Percentiles rank a stretch among this genome's conserved stretches.
Conservation (phyloP, 768 basidiomycete species). For the Omphalotus guepiniiformis region DNA sequence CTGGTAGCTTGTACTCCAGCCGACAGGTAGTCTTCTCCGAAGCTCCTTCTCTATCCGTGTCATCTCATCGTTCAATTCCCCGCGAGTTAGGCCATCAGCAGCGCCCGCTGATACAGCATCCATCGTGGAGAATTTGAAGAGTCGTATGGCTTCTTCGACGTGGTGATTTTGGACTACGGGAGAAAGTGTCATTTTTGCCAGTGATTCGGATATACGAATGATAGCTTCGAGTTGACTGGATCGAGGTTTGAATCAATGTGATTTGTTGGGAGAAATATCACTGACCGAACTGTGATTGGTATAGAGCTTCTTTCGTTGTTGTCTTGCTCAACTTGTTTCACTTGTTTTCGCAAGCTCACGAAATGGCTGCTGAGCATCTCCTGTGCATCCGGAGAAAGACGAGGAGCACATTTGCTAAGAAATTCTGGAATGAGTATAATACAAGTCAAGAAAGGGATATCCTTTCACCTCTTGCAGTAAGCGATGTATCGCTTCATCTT, state of each 20-base stretch:
- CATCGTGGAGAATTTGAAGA: conserved; percentile 99
- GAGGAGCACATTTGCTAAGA: conserved; percentile 89
- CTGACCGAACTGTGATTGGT: conserved; percentile 94
- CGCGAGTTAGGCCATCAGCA: conserved; percentile 86
- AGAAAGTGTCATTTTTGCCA: conserved; percentile 91
- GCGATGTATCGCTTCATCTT: conserved; percentile 98
- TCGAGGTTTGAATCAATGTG: conserved; percentile 1
- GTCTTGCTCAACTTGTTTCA: conserved; percentile 93
- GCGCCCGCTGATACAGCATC: conserved; percentile 95
- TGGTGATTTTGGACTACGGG: conserved; percentile 86
- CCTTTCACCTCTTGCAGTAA: conserved; percentile 87
- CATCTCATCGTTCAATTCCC: conserved; percentile 93
- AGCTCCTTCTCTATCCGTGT: conserved; percentile 84
- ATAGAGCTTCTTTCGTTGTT: conserved; percentile 98
- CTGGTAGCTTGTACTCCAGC: conserved; percentile 97
- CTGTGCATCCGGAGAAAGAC: conserved; percentile 88
- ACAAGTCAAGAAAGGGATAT: conserved; percentile 14
- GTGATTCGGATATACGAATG: conserved; percentile 95
- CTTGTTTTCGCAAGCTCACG: conserved; percentile 87
- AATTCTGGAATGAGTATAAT: not conserved
- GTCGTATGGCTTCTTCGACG: conserved; percentile 94
- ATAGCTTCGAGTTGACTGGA: conserved; percentile 92
- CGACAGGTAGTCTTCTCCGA: conserved; percentile 77
- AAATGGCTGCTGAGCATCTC: conserved; percentile 97
- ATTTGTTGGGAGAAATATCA: conserved; percentile 9